These are phyloP conservation scores for Diaporthe longicolla DNA, from an alignment of 2,329 filamentous ascomycete species.

Conservation along the genomic window DNA sequence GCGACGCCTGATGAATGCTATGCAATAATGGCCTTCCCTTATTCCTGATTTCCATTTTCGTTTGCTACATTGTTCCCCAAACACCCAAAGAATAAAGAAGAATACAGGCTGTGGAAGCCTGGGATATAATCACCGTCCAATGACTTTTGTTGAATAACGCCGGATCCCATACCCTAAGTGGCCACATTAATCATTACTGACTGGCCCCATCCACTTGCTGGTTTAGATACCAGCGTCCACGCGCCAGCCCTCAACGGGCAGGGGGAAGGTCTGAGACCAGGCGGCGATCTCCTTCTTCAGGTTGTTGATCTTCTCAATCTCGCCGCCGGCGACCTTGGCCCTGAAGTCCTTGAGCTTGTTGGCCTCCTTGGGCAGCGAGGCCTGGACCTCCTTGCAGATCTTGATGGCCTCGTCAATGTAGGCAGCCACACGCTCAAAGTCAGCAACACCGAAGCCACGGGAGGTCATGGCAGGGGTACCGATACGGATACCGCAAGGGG, in stretches of 20 bases:
- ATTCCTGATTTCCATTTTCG: conserved; percentile 34
- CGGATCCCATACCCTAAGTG: conserved; percentile 36
- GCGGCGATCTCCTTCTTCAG: conserved; percentile 90
- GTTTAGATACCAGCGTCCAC: conserved; percentile 70
- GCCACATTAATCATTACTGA: conserved; percentile 36
- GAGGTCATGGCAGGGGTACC: conserved; percentile 98
- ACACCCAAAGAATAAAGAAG: conserved; percentile 33
- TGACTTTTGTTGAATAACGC: conserved; percentile 44
- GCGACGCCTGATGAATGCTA: conserved; percentile 56
- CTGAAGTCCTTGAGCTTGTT: conserved; percentile 99
- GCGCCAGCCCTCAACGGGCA: conserved; percentile 85
- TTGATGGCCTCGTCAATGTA: conserved; percentile 94
- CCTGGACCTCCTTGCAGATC: conserved; percentile 91
- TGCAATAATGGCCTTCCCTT: conserved; percentile 44
- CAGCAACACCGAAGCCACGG: conserved; percentile 90
- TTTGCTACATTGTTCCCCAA: conserved; percentile 15
- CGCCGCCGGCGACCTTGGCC: conserved; percentile 85
- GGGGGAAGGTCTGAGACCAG: conserved; percentile 92
- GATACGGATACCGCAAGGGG: conserved; percentile 94
- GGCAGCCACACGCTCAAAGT: conserved; percentile 89
- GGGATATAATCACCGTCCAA: conserved; percentile 43
- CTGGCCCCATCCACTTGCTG: conserved; percentile 25
- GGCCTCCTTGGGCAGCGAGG: conserved; percentile 88
- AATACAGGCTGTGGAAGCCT: conserved; percentile 43
- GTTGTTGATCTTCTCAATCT: conserved; percentile 84